phyloP scores from a whole-genome alignment of 2,329 filamentous ascomycete species.

The Aquanectria penicillioides region DNA sequence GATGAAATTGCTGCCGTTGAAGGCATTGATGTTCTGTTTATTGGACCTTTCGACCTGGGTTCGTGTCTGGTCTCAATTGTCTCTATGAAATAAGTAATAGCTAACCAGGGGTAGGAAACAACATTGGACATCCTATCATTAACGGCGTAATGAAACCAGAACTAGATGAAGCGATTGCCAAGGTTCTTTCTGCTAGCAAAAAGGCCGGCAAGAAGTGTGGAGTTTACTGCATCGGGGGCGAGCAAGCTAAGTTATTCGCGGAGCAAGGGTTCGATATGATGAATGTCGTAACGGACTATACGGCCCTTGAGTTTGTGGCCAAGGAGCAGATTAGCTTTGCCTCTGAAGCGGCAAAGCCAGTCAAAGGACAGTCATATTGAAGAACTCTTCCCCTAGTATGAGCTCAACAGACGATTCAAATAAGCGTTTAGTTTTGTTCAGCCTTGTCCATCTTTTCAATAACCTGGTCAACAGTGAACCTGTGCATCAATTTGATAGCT shows the following conservation, averaged over 20 bases:
- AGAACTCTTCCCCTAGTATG: not conserved
- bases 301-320: constrained; percentile 57
- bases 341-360: constrained; percentile 50
- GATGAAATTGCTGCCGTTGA: constrained; percentile 70
- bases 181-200: constrained; percentile 65
- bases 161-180: constrained; percentile 67
- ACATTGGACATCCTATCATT: constrained; percentile 70
- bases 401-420: too few species aligned
- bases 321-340: constrained; percentile 59
- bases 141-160: constrained; percentile 67
- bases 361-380: constrained; percentile 55
- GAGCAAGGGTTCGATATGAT: constrained; percentile 71
- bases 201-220: constrained; percentile 74
- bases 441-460: constrained; percentile 74
- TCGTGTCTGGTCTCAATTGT: not conserved
- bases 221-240: constrained; percentile 66
- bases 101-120: constrained; percentile 56
- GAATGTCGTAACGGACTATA: constrained; percentile 65
- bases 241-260: constrained; percentile 64
- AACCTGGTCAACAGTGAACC: constrained; percentile 75
- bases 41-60: constrained; percentile 74
- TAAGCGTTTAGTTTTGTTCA: constrained; percentile 43
- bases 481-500: constrained; percentile 80
- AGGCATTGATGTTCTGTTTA: constrained; percentile 71
- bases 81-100: not conserved